Conservation (phyloP, 441 rosid genomes). For the Arabidopsis hybrid region DNA sequence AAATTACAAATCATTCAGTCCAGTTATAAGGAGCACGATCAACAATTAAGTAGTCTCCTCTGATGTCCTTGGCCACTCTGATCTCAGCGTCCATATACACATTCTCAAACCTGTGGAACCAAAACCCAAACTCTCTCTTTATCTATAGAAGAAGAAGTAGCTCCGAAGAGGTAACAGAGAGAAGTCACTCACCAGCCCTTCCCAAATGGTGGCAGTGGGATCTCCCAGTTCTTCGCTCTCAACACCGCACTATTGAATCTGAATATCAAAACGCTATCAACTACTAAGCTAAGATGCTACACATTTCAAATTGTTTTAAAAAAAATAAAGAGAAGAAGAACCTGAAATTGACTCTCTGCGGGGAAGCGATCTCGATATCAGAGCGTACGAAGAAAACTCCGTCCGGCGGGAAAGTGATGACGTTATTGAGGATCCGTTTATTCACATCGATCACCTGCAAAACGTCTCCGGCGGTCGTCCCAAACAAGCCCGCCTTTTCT, state of each 20-base stretch:
- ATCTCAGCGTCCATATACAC: conserved; percentile 84
- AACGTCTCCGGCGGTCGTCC: conserved; percentile 81
- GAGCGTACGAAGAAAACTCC: conserved; percentile 95
- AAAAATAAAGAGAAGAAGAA: conserved; percentile 7
- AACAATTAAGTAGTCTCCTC: conserved; percentile 88
- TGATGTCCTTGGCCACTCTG: conserved; percentile 88
- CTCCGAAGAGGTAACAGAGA: neutral
- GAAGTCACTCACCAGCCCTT: conserved; percentile 79
- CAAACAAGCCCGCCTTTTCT: conserved; percentile 78
- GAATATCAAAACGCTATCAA: conserved; percentile 15
- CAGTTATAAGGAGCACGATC: conserved; percentile 81
- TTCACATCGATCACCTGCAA: conserved; percentile 91
- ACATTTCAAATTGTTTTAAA: neutral
- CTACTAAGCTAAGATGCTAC: neutral
- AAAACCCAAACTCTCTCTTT: conserved; percentile 14
- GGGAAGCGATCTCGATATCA: conserved; percentile 64
- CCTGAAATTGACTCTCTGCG: conserved; percentile 91
- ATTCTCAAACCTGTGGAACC: conserved; percentile 69
- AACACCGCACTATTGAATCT: conserved; percentile 86
- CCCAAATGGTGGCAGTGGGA: conserved; percentile 91
- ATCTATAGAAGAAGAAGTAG: neutral
- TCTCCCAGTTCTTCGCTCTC: conserved; percentile 74
- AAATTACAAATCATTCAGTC: conserved; percentile 49
- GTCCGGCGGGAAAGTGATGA: conserved; percentile 89
- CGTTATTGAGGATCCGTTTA: conserved; percentile 64